Conservation (phyloP, 2,329 filamentous ascomycete genomes). For the Aspergillus tanneri region DNA sequence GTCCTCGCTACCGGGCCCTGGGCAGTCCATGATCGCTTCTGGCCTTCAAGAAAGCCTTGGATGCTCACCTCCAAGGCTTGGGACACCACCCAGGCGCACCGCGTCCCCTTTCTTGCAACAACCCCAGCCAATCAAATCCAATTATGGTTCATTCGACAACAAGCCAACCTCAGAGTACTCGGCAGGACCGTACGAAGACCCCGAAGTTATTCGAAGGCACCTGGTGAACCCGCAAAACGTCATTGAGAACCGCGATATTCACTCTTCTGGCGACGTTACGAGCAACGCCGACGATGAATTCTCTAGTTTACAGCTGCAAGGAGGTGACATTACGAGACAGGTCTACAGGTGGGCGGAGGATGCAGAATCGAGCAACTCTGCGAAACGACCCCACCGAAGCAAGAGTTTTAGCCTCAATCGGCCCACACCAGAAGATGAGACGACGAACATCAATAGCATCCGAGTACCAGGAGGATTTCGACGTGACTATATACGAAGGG, state of each 20-base stretch:
- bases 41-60: slow-evolving; percentile 76
- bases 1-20: slow-evolving; percentile 69
- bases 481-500: slow-evolving; percentile 79
- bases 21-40: slow-evolving; percentile 82
- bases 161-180: slow-evolving; percentile 54
- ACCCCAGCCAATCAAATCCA: slow-evolving; percentile 61
- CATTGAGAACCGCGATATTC: slow-evolving; percentile 35
- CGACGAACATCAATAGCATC: slow-evolving; percentile 83
- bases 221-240: slow-evolving; percentile 67
- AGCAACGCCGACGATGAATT: slow-evolving; percentile 71
- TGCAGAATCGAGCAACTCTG: slow-evolving; percentile 63
- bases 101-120: slow-evolving; percentile 57
- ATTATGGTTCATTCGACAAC: slow-evolving; percentile 83
- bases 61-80: slow-evolving; percentile 43
- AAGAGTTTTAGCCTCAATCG: slow-evolving; percentile 81
- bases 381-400: slow-evolving; percentile 68
- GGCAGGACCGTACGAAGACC: slow-evolving; percentile 73
- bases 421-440: slow-evolving; percentile 75
- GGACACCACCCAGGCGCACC: slow-evolving; percentile 52
- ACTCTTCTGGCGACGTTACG: slow-evolving; percentile 35
- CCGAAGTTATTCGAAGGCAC: slow-evolving; percentile 87
- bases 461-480: slow-evolving; percentile 92
- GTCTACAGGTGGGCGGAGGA: slow-evolving; percentile 98
- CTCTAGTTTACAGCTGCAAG: slow-evolving; percentile 87
- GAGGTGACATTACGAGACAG: slow-evolving; percentile 88